These are phyloP conservation scores for Neurospora tetrasperma DNA, from an alignment of 495 filamentous ascomycete species.

Conservation along the genomic window DNA sequence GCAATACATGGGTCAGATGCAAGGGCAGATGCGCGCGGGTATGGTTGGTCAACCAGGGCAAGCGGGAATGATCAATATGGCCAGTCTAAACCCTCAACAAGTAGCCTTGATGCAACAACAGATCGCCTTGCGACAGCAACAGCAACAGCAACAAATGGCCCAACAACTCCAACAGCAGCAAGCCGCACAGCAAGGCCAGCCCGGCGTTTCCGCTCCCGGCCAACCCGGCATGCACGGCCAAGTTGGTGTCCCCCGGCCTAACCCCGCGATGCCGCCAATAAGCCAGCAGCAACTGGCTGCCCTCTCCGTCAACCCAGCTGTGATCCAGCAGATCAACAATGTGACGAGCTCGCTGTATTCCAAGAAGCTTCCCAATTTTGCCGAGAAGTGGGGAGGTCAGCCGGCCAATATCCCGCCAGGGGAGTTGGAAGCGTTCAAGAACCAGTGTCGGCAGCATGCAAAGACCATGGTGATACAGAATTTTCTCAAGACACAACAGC, in stretches of 20 bases:
- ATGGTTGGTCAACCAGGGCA: conserved; percentile 12
- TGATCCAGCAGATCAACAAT: conserved; percentile 15
- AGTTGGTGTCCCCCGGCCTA: not conserved
- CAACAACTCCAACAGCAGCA: conserved; percentile 25
- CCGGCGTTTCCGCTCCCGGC: not conserved
- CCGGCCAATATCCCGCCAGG: conserved; percentile 26
- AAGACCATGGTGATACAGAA: conserved; percentile 9
- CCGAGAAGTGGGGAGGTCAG: conserved; percentile 25
- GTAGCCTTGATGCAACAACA: conserved; percentile 26
- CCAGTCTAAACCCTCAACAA: conserved; percentile 11
- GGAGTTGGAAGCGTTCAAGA: conserved; percentile 22
- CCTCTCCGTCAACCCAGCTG: conserved; percentile 2
- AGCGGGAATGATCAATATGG: conserved; percentile 24
- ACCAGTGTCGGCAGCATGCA: conserved; percentile 14
- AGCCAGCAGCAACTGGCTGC: conserved; percentile 19
- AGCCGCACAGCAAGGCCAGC: not conserved
- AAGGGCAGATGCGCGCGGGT: conserved; percentile 24
- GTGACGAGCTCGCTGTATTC: conserved; percentile 34
- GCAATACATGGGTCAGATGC: conserved; percentile 26
- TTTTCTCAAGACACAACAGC: conserved; percentile 16
- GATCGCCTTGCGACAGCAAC: conserved; percentile 28
- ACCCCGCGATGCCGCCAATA: conserved; percentile 10
- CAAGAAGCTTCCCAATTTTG: conserved; percentile 37
- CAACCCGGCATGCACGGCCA: not conserved
- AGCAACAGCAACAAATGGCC: conserved; percentile 27